These are phyloP conservation scores for Epichloe typhina DNA, from an alignment of 2,329 filamentous ascomycete genomes.

Conservation along the genomic window DNA sequence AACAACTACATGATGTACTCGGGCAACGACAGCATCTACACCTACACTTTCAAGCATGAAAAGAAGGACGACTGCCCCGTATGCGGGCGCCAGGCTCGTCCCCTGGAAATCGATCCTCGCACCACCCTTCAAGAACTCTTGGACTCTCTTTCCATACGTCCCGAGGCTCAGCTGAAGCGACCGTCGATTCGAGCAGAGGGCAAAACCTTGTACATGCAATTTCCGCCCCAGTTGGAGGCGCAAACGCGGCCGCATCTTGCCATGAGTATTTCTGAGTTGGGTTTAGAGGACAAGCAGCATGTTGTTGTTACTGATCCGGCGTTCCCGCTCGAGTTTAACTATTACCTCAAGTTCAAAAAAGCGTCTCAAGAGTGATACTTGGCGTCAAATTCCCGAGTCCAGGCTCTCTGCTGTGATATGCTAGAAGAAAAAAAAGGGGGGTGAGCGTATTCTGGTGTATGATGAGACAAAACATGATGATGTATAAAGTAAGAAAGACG, in stretches of 20 bases:
- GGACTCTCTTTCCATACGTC: conserved; percentile 66
- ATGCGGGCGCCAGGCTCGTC: conserved; percentile 71
- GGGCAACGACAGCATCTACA: conserved; percentile 90
- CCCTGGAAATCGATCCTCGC: conserved; percentile 56
- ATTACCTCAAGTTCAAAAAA: conserved; percentile 35
- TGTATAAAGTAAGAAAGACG: too few species aligned
- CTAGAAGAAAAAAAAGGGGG: too few species aligned
- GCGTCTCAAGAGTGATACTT: neutral
- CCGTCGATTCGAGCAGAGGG: conserved; percentile 68
- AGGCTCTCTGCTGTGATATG: too few species aligned
- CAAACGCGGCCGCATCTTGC: conserved; percentile 71
- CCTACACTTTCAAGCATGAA: conserved; percentile 91
- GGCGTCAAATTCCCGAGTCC: neutral
- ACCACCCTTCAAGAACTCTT: conserved; percentile 73
- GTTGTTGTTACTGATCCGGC: conserved; percentile 89
- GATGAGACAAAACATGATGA: too few species aligned
- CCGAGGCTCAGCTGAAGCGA: conserved; percentile 88
- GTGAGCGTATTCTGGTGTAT: too few species aligned
- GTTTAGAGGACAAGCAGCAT: conserved; percentile 66
- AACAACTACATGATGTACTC: conserved; percentile 99
- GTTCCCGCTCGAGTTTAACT: conserved; percentile 58
- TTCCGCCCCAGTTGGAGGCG: conserved; percentile 67
- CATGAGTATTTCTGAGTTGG: conserved; percentile 63
- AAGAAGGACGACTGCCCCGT: conserved; percentile 92
- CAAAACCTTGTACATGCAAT: conserved; percentile 84